Percentiles rank a stretch among this genome's conserved stretches.
phyloP scores from a whole-genome alignment of 208 protist species.

The Trypanosoma scelopori region DNA sequence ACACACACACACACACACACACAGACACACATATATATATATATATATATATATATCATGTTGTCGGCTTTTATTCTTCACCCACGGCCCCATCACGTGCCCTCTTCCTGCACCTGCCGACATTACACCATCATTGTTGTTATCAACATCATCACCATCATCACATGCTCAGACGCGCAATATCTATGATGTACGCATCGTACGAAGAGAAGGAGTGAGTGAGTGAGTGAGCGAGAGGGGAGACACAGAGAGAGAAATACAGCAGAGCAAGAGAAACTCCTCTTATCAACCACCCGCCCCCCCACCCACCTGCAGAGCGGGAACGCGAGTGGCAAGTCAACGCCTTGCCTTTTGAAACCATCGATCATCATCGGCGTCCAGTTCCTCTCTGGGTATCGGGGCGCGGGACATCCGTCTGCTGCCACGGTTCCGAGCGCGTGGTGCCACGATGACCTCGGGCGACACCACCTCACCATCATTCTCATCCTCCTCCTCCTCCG shows the following conservation, averaged over 20 bases:
- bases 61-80: conserved; percentile 1
- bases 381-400: neutral
- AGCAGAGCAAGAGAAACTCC: neutral
- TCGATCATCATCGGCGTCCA: conserved; percentile 9
- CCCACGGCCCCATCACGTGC: too few species aligned
- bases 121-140: too few species aligned
- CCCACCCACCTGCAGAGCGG: neutral
- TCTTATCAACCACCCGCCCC: too few species aligned
- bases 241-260: neutral
- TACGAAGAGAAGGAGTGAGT: conserved; percentile 1
- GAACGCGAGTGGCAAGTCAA: too few species aligned
- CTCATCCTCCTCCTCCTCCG: conserved; percentile 5
- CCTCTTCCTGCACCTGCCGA: too few species aligned
- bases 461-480: neutral
- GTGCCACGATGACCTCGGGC: conserved; percentile 4
- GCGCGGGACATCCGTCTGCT: conserved; percentile 17
- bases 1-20: too few species aligned
- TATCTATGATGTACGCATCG: too few species aligned
- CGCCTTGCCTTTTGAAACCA: conserved; percentile 24
- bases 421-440: conserved; percentile 8
- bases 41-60: conserved; percentile 7
- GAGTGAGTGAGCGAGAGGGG: too few species aligned
- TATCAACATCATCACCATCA: too few species aligned
- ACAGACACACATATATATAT: too few species aligned
- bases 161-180: too few species aligned